These are phyloP conservation scores for Falciphora oryzae DNA, from an alignment of 2,329 filamentous ascomycete species.

Conservation along the genomic window DNA sequence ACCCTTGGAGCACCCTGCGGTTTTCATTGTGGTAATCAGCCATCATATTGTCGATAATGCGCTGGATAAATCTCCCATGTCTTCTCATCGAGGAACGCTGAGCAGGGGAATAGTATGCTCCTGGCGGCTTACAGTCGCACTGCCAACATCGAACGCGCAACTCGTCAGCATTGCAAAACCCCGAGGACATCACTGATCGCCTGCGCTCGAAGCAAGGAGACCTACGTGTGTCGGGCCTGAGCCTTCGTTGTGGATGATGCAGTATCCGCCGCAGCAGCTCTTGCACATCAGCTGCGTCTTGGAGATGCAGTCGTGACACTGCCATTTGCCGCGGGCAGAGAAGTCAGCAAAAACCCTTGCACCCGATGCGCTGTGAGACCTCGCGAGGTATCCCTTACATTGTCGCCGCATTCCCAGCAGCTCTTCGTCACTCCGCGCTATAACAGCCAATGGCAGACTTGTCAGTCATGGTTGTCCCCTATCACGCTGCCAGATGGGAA, in stretches of 20 bases:
- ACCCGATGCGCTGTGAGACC: neutral
- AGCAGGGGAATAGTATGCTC: neutral
- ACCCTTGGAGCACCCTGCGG: slow-evolving; percentile 4
- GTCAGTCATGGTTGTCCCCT: slow-evolving; percentile 11
- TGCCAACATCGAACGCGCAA: neutral
- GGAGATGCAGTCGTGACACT: slow-evolving; percentile 73
- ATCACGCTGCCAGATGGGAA: too few relatives aligned
- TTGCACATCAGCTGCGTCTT: slow-evolving; percentile 65
- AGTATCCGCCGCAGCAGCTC: slow-evolving; percentile 74
- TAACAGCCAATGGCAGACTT: neutral
- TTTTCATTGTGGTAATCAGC: too few relatives aligned
- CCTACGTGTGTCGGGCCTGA: slow-evolving; percentile 59
- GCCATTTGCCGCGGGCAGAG: neutral
- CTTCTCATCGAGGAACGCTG: too few relatives aligned
- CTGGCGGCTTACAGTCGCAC: slow-evolving; percentile 8
- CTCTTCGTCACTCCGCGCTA: slow-evolving; percentile 57
- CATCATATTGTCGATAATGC: too few relatives aligned
- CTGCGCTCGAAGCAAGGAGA: slow-evolving; percentile 11
- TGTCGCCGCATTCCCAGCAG: slow-evolving; percentile 83
- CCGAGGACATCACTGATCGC: too few relatives aligned
- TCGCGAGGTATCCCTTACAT: slow-evolving; percentile 44
- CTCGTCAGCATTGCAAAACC: neutral
- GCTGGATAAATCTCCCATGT: too few relatives aligned
- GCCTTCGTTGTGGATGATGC: slow-evolving; percentile 75
- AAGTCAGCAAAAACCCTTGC: neutral